A percentile compares a stretch with the other conserved stretches of the same genome.
These are phyloP conservation scores for Phycomyces blakesleeanus DNA, from an alignment of 192 early-diverging fungal genomes.

Conservation along the genomic window DNA sequence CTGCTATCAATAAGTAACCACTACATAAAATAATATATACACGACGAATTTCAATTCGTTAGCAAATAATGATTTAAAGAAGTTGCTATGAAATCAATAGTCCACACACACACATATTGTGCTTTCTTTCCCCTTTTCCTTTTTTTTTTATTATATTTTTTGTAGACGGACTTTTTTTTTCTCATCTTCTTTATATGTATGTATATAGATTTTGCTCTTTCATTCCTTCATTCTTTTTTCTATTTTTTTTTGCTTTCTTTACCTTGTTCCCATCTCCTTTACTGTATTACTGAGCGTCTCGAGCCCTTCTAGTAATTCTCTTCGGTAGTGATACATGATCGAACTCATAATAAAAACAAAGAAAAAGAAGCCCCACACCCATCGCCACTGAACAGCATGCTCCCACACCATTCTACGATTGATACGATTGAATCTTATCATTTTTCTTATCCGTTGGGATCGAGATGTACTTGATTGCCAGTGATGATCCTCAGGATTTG, in stretches of 20 bases:
- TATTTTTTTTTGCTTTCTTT: slow-evolving; percentile 2
- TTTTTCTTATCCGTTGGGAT: no score
- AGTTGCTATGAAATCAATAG: neutral
- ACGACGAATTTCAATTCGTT: neutral
- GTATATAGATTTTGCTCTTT: no score
- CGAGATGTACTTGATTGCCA: no score
- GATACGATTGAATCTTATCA: neutral
- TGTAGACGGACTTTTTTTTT: no score
- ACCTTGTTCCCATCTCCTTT: slow-evolving; percentile 40
- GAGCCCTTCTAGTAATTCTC: slow-evolving; percentile 37
- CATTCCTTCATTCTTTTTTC: no score
- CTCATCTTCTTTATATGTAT: no score
- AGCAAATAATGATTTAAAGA: neutral
- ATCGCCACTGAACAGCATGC: slow-evolving; percentile 22
- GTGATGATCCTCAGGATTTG: no score
- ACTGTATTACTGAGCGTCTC: slow-evolving; percentile 37
- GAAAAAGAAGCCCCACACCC: slow-evolving; percentile 27
- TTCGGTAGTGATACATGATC: slow-evolving; percentile 28
- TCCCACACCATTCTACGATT: neutral
- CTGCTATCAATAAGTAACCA: slow-evolving; percentile 44
- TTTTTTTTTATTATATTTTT: no score
- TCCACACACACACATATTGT: no score
- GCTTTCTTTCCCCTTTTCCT: no score
- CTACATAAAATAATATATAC: slow-evolving; percentile 21
- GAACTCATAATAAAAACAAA: slow-evolving; percentile 31